A percentile compares a stretch with the other conserved stretches of the same genome.
These are phyloP conservation scores for Magnusiomyces suaveolens DNA, from an alignment of 1,139 yeast species.

Conservation along the genomic window DNA sequence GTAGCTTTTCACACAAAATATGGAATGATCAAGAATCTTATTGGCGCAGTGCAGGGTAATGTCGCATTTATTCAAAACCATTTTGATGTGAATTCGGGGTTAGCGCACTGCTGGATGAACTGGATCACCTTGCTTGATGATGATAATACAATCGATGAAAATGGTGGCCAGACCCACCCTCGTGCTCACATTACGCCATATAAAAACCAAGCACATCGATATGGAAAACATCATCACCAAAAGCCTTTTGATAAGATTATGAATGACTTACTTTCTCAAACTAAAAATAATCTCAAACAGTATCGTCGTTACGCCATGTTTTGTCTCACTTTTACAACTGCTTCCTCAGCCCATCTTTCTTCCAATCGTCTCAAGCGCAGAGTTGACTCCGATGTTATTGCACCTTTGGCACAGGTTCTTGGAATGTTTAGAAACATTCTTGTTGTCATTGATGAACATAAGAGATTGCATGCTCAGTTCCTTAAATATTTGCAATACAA, in stretches of 20 bases:
- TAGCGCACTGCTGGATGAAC: slow-evolving; percentile 23
- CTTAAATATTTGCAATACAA: slow-evolving; percentile 20
- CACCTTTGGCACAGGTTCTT: slow-evolving; percentile 21
- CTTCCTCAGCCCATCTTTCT: slow-evolving; percentile 21
- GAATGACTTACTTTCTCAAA: neutral
- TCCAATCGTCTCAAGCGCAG: slow-evolving; percentile 19
- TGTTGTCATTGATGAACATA: slow-evolving; percentile 19
- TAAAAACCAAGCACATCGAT: neutral
- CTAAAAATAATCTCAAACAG: neutral
- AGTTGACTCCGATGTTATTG: slow-evolving; percentile 22
- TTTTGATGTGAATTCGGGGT: slow-evolving; percentile 20
- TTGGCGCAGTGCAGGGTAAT: slow-evolving; percentile 19
- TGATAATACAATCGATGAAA: neutral
- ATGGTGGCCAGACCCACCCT: neutral
- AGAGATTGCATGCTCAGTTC: slow-evolving; percentile 19
- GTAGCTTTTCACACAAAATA: slow-evolving; percentile 19
- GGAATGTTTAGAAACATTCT: slow-evolving; percentile 22
- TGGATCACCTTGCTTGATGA: slow-evolving; percentile 17
- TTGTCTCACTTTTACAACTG: slow-evolving; percentile 21
- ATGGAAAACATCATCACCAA: neutral
- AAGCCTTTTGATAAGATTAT: neutral
- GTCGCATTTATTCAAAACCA: slow-evolving; percentile 20
- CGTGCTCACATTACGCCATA: neutral
- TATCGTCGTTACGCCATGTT: slow-evolving; percentile 22
- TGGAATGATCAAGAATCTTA: slow-evolving; percentile 18